Percentiles rank a stretch among this genome's conserved stretches.
Evolutionary conservation across 140 eudicot genomes (phyloP).

Genomic region (Ambrosia hybrid): DNA sequence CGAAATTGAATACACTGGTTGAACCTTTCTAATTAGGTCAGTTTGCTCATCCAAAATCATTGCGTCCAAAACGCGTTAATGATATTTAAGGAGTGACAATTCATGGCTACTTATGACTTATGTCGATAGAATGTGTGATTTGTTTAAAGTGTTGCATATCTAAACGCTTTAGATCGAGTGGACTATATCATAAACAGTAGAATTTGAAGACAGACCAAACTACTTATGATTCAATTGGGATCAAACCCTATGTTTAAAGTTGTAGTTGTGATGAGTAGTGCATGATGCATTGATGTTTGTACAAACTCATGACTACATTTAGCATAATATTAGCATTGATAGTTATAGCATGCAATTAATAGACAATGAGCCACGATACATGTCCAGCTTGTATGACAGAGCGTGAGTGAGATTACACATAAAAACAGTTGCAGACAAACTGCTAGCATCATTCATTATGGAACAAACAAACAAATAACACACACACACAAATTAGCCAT

Average conservation of each 20-base stretch:
- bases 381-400: conserved; percentile 15
- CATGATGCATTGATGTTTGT: conserved; percentile 7
- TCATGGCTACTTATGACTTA: too few species aligned
- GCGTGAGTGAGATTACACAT: conserved; percentile 26
- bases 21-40: too few species aligned
- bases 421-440: conserved; percentile 29
- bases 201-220: not conserved
- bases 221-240: not conserved
- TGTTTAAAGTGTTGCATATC: too few species aligned
- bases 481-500: not conserved
- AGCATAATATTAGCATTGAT: not conserved
- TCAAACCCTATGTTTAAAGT: not conserved
- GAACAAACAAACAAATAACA: not conserved
- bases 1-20: too few species aligned
- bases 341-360: conserved; percentile 6
- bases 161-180: too few species aligned
- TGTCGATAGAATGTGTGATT: too few species aligned
- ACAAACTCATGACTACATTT: conserved; percentile 3
- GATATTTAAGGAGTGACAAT: not conserved
- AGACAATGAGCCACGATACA: conserved; percentile 18
- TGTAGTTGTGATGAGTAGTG: not conserved
- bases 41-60: too few species aligned
- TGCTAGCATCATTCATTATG: conserved; percentile 12
- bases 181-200: not conserved
- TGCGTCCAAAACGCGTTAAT: not conserved